Evolutionary conservation across 2,329 filamentous ascomycete species (phyloP).

Genomic region (Colletotrichum trifolii): DNA sequence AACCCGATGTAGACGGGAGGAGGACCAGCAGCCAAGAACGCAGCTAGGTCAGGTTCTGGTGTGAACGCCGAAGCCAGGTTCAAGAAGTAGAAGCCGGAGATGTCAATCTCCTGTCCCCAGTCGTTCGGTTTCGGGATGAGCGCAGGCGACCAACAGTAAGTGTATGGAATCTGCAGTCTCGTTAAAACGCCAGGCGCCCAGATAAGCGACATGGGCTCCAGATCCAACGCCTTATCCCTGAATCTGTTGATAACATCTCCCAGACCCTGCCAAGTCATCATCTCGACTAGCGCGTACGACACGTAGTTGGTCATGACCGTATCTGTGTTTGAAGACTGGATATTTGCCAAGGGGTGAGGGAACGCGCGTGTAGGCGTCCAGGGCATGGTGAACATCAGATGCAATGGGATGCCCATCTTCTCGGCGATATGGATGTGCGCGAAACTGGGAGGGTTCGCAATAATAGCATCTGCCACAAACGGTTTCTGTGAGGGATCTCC

Average conservation of each 20-base stretch:
- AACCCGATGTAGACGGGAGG: slow-evolving; percentile 87
- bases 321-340: slow-evolving; percentile 81
- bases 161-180: slow-evolving; percentile 82
- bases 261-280: slow-evolving; percentile 93
- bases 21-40: slow-evolving; percentile 75
- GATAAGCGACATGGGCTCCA: slow-evolving; percentile 82
- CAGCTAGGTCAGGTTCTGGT: slow-evolving; percentile 71
- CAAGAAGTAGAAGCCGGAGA: slow-evolving; percentile 83
- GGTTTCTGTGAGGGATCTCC: slow-evolving; percentile 62
- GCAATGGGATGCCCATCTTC: slow-evolving; percentile 78
- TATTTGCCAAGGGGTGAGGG: slow-evolving; percentile 86
- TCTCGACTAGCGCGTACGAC: slow-evolving; percentile 85
- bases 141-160: slow-evolving; percentile 91
- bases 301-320: slow-evolving; percentile 83
- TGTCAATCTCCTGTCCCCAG: slow-evolving; percentile 77
- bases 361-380: slow-evolving; percentile 89
- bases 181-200: slow-evolving; percentile 85
- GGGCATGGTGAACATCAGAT: slow-evolving; percentile 96
- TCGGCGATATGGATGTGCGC: slow-evolving; percentile 81
- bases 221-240: slow-evolving; percentile 76
- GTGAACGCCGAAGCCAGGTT: slow-evolving; percentile 74
- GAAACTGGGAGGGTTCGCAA: slow-evolving; percentile 82
- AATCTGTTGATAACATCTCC: slow-evolving; percentile 94
- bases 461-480: slow-evolving; percentile 86
- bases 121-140: slow-evolving; percentile 83